Evolutionary conservation across 108 stramenopile species (phyloP).

Genomic region (Conticribra weissflogii): DNA sequence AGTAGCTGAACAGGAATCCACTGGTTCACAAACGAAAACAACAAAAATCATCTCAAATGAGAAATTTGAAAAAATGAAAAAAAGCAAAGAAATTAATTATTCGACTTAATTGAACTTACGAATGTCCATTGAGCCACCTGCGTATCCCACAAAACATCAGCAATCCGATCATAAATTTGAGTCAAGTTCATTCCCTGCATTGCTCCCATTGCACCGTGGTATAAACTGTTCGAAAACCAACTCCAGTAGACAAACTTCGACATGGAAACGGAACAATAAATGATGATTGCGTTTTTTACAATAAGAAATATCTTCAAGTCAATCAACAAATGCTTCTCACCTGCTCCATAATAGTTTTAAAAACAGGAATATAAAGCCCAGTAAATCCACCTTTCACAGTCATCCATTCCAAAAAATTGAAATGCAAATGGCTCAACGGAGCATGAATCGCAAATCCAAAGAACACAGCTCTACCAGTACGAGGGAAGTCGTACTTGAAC

Average conservation of each 20-base stretch:
- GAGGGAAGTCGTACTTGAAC: conserved; percentile 58
- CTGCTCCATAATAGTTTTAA: conserved; percentile 87
- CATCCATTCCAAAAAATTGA: conserved; percentile 84
- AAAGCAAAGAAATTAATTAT: conserved; percentile 3
- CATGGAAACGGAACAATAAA: conserved; percentile 6
- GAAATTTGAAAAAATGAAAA: not conserved
- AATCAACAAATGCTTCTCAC: too few species aligned
- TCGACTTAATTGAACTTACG: conserved; percentile 8
- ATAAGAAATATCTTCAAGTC: not conserved
- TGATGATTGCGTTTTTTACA: not conserved
- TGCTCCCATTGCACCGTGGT: conserved; percentile 82
- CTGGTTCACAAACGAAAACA: not conserved
- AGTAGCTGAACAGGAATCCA: conserved; percentile 53
- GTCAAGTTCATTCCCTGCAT: conserved; percentile 62
- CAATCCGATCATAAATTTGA: conserved; percentile 66
- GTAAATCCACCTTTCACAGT: conserved; percentile 55
- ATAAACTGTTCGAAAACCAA: conserved; percentile 76
- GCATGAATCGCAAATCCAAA: conserved; percentile 81
- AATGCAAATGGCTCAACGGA: conserved; percentile 72
- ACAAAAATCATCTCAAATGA: not conserved
- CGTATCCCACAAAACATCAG: conserved; percentile 69
- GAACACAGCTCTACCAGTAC: conserved; percentile 61
- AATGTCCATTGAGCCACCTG: conserved; percentile 53
- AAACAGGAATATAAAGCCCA: conserved; percentile 62
- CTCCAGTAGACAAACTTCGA: conserved; percentile 81